phyloP scores from a whole-genome alignment of 2,329 filamentous ascomycete species.

The Colletotrichum noveboracense region DNA sequence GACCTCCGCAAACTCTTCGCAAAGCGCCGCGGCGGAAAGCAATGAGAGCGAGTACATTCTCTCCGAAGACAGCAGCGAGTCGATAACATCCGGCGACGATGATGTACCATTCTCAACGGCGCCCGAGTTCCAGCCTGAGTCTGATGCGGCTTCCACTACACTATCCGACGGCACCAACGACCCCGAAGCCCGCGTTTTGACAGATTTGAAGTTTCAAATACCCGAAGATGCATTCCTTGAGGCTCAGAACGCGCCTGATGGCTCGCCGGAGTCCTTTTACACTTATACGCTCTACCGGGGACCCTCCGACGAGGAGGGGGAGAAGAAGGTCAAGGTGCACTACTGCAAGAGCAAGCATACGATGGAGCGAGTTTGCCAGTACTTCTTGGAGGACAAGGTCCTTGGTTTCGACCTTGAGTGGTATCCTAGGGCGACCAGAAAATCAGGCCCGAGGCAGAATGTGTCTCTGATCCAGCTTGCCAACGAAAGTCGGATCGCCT shows the following conservation, averaged over 20 bases:
- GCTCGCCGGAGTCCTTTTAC: conserved; percentile 65
- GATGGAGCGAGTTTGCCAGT: conserved; percentile 69
- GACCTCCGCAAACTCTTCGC: not conserved
- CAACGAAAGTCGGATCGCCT: conserved; percentile 73
- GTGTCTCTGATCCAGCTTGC: conserved; percentile 86
- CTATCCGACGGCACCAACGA: not conserved
- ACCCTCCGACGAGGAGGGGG: conserved; percentile 39
- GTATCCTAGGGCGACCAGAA: conserved; percentile 57
- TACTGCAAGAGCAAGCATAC: conserved; percentile 75
- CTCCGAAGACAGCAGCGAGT: not conserved
- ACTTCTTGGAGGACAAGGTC: conserved; percentile 72
- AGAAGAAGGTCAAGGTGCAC: conserved; percentile 68
- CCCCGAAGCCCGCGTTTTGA: conserved; percentile 35
- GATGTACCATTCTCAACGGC: conserved; percentile 5
- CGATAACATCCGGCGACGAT: not conserved
- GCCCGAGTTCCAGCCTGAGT: not conserved
- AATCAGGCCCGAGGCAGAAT: conserved; percentile 64
- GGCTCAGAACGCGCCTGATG: conserved; percentile 51
- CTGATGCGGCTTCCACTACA: not conserved
- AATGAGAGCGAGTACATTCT: not conserved
- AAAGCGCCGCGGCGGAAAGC: not conserved
- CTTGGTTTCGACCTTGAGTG: conserved; percentile 95
- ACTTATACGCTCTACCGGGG: conserved; percentile 71
- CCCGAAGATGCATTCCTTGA: conserved; percentile 48
- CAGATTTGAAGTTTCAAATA: conserved; percentile 52